These are phyloP conservation scores for Beauveria australis DNA, from an alignment of 2,329 filamentous ascomycete species.

Conservation along the genomic window DNA sequence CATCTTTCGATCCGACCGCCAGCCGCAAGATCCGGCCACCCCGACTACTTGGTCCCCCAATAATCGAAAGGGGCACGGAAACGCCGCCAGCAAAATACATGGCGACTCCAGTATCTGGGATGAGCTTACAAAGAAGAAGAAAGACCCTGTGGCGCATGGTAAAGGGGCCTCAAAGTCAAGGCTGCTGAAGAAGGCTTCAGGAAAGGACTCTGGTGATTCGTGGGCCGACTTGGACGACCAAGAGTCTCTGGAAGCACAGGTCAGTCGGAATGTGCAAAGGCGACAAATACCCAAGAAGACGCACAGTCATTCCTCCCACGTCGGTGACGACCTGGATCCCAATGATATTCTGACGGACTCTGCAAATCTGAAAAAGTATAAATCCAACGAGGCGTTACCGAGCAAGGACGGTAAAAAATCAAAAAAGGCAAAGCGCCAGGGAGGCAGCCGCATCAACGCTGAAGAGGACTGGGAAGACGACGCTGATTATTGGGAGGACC, in stretches of 20 bases:
- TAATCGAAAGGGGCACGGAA: constrained; percentile 18
- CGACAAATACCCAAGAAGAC: constrained; percentile 5
- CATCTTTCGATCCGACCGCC: constrained; percentile 17
- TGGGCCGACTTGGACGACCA: constrained; percentile 17
- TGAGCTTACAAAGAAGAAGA: constrained; percentile 12
- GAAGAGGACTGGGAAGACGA: constrained; percentile 34
- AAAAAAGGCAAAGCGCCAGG: constrained; percentile 2
- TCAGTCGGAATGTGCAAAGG: neutral
- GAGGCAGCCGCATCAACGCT: neutral
- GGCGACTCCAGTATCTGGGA: constrained; percentile 14
- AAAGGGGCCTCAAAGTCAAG: neutral
- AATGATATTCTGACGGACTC: neutral
- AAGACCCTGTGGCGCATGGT: neutral
- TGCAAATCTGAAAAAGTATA: neutral
- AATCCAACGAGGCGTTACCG: neutral
- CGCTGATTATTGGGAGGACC: constrained; percentile 27
- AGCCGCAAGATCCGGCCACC: constrained; percentile 7
- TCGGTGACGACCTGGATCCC: neutral
- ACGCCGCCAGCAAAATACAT: neutral
- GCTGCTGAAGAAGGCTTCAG: neutral
- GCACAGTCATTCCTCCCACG: constrained; percentile 8
- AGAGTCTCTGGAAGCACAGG: neutral
- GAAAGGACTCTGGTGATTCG: constrained; percentile 6
- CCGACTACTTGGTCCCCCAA: neutral
- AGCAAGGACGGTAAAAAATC: constrained; percentile 4